phyloP scores from a whole-genome alignment of 805 yeast species.

The Candida sphagnicola region DNA sequence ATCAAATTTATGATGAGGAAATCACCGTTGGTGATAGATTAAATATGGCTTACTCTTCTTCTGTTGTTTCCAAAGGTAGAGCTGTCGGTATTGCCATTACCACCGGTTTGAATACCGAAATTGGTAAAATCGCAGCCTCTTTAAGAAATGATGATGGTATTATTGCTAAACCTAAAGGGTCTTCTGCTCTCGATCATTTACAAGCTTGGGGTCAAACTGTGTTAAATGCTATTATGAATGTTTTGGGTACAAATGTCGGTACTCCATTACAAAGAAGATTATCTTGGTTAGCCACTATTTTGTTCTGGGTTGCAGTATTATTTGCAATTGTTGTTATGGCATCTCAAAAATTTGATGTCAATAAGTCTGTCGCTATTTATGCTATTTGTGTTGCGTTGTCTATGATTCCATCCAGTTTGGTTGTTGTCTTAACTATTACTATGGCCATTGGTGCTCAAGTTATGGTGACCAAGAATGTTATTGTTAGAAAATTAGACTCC shows the following conservation, averaged over 20 bases:
- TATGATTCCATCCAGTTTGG: constrained; percentile 78
- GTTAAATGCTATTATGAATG: constrained; percentile 56
- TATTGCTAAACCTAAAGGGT: constrained; percentile 38
- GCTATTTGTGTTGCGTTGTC: constrained; percentile 83
- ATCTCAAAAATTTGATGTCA: constrained; percentile 71
- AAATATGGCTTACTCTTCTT: constrained; percentile 68
- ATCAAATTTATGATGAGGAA: constrained; percentile 30
- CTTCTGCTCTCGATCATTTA: constrained; percentile 42
- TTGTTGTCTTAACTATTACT: constrained; percentile 78
- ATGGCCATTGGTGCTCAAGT: constrained; percentile 80
- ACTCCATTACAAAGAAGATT: constrained; percentile 78
- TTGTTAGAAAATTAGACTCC: constrained; percentile 73
- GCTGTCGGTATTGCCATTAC: constrained; percentile 64
- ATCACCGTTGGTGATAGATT: constrained; percentile 70
- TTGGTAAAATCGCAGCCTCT: constrained; percentile 68
- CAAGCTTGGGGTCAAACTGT: constrained; percentile 45
- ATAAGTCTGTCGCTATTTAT: constrained; percentile 77
- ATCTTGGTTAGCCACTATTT: constrained; percentile 68
- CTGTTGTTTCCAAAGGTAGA: constrained; percentile 70
- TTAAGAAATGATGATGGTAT: constrained; percentile 41
- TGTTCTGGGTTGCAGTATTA: constrained; percentile 75
- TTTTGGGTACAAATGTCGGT: constrained; percentile 73
- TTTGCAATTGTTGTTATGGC: constrained; percentile 87
- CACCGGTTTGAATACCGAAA: constrained; percentile 71
- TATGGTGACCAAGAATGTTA: constrained; percentile 65